Evolutionary conservation across 371 early-diverging fungal species (phyloP), one percentile per base, ranked within the genome.

Genomic region (Mucor indicus): DNA sequence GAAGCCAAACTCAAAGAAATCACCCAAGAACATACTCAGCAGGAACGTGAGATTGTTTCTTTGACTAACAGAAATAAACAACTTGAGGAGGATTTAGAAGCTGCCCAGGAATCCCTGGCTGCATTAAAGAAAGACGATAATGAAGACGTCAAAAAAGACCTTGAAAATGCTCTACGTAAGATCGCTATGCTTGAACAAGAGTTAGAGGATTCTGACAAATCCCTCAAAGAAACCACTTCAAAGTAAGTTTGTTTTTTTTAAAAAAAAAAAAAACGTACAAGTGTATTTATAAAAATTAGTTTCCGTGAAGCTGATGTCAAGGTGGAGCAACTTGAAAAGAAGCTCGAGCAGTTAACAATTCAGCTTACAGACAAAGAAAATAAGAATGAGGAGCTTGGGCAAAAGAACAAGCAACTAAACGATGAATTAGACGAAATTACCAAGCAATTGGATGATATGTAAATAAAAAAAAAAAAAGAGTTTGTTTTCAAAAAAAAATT

Each of bases 281-380:
- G 8, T 8, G 8, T 29, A 8, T 29, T 29, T 29, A 6, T 29
- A 29, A 8, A 29, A 6, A 29, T 24, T 61, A 90, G 90, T 62
- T 72, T 84, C 62, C 85, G 88, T 49, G 81, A 80, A 50, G 80
- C 84, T 42, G 90, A 91, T 64, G 79, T 91, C 57, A 84, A 85
- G 69, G 83, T 84, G 49, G 91, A 91, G 56, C 83, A 81, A 54
- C 80, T 84, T 56, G 89, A 91, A 65, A 87, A 90, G 67, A 83
- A 80, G 67, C 79, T 84, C 27, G 72, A 77, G 30, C 82, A 85
- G 57, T 55, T 87, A 65, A 87, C 85, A 61, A 62, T 57, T 48
- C 71, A 84, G 47, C 56, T 72, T 37, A 66, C 67, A 22, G 77
- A 71, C 21, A 64, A 77, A 24, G 91, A 91, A 62, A 60, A 55